These are phyloP conservation scores for Tetrapisispora nanseiensis DNA, from an alignment of 805 yeast species.

Conservation along the genomic window DNA sequence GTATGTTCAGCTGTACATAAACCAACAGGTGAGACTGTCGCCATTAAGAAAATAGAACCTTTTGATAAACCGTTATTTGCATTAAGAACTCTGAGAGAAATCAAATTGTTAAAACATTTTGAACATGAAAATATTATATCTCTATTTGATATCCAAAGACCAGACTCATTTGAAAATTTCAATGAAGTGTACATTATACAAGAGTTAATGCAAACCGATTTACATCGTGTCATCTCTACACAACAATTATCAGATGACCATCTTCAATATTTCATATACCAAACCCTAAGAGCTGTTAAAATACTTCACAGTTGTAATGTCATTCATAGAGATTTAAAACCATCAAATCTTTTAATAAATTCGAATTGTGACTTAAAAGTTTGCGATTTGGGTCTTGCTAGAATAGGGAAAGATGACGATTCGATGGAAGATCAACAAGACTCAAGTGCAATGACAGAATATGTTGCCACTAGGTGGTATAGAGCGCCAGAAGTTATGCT, in stretches of 20 bases:
- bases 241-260: slow-evolving; percentile 86
- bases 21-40: slow-evolving; percentile 83
- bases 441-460: slow-evolving; percentile 65
- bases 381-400: slow-evolving; percentile 90
- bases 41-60: slow-evolving; percentile 86
- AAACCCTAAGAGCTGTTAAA: slow-evolving; percentile 80
- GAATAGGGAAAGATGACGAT: slow-evolving; percentile 21
- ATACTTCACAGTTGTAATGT: slow-evolving; percentile 91
- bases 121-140: slow-evolving; percentile 90
- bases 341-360: slow-evolving; percentile 75
- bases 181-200: slow-evolving; percentile 83
- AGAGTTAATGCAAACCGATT: slow-evolving; percentile 81
- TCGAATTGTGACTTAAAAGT: slow-evolving; percentile 89
- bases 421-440: slow-evolving; percentile 23
- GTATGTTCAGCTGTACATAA: slow-evolving; percentile 84
- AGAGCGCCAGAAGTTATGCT: slow-evolving; percentile 97
- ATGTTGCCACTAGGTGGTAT: slow-evolving; percentile 97
- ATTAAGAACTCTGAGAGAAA: slow-evolving; percentile 78
- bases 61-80: slow-evolving; percentile 85
- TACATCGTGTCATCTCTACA: slow-evolving; percentile 70
- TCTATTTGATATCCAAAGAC: slow-evolving; percentile 81
- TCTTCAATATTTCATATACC: slow-evolving; percentile 87
- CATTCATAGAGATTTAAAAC: slow-evolving; percentile 86
- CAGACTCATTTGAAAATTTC: slow-evolving; percentile 63
- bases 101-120: slow-evolving; percentile 80